Conservation (phyloP, 805 yeast genomes). For the Sugiyamaella lignohabitans region DNA sequence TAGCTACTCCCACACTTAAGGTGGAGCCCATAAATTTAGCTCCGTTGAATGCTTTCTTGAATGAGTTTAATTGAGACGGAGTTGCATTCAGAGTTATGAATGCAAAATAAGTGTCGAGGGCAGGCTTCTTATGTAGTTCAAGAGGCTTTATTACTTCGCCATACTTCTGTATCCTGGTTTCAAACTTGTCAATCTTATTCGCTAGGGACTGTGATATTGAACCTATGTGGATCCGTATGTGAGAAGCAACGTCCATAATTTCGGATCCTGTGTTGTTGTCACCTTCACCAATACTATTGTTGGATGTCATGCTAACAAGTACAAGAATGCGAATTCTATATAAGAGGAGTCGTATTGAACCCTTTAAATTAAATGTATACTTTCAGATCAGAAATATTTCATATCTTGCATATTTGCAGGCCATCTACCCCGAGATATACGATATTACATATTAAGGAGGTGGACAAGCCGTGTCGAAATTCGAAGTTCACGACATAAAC, state of each 20-base stretch:
- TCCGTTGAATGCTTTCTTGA: conserved; percentile 59
- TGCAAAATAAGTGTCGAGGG: conserved; percentile 53
- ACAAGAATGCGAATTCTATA: too few relatives aligned
- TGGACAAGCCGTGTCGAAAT: too few relatives aligned
- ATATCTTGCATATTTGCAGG: too few relatives aligned
- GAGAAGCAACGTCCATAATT: background rate
- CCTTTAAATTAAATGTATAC: too few relatives aligned
- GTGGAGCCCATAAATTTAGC: conserved; percentile 69
- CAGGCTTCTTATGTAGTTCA: conserved; percentile 50
- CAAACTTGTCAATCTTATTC: conserved; percentile 41
- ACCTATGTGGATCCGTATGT: conserved; percentile 55
- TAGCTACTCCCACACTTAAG: conserved; percentile 57
- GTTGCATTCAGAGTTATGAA: conserved; percentile 54
- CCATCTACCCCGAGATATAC: too few relatives aligned
- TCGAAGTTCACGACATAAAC: too few relatives aligned
- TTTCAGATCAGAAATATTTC: too few relatives aligned
- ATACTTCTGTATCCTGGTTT: conserved; percentile 51
- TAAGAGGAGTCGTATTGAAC: too few relatives aligned
- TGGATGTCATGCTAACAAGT: too few relatives aligned
- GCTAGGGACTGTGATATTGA: conserved; percentile 52
- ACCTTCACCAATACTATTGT: too few relatives aligned
- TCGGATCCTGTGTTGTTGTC: too few relatives aligned
- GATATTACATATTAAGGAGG: too few relatives aligned
- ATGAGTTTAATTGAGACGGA: conserved; percentile 39
- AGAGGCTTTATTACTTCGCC: conserved; percentile 49